Base-by-base conservation (phyloP, 2,329 filamentous ascomycete genomes). In the Canariomyces notabilis region DNA sequence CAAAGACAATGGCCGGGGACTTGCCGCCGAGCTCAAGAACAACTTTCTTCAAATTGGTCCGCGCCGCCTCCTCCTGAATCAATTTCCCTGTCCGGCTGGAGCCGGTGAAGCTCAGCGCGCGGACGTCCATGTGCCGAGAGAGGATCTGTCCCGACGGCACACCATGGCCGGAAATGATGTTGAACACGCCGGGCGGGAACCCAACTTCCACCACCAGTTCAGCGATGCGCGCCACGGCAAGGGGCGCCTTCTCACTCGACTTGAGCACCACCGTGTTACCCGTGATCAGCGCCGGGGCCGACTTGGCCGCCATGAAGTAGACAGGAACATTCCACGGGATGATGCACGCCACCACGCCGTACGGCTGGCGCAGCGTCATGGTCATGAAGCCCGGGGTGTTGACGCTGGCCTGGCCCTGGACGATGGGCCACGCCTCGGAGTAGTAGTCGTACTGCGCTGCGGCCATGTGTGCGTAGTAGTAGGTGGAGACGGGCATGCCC, bases 61-160 rank as follows among this genome's bases (percentile, higher is more conserved):
- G 69, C 4, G 82, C 75, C 0, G 86, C 84, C 60, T 79, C 75
- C 58, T 85, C 84, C 76, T 88, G 86, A 44, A 91, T 87, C 43
- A 81, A 71, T 46, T 80, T 77, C 1, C 83, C 87, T 0, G 85
- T 88, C 2, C 71, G 72, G 2, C 82, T 85, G 7, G 80, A 85
- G 21, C 87, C 87, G 0, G 87, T 91, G 56, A 93, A 93, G 1
- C 82, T 82, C 40, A 91, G 71, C 59, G 85, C 87, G 55, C 85
- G 79, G 22, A 91, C 77, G 38, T 78, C 76, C 49, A 80, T 72
- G 64, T 91, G 87, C 26, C 74, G 69, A 1, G 82, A 79, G 5
- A 91, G 71, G 1, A 82, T 78, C 4, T 78, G 74, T 14, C 87
- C 86, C 0, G 83, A 79, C 34, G 79, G 78, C 14, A 73, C 70